Evolutionary conservation across 2,329 filamentous ascomycete species (phyloP), one percentile per base, ranked within the genome.

Genomic region (Trichoderma guizhouense): DNA sequence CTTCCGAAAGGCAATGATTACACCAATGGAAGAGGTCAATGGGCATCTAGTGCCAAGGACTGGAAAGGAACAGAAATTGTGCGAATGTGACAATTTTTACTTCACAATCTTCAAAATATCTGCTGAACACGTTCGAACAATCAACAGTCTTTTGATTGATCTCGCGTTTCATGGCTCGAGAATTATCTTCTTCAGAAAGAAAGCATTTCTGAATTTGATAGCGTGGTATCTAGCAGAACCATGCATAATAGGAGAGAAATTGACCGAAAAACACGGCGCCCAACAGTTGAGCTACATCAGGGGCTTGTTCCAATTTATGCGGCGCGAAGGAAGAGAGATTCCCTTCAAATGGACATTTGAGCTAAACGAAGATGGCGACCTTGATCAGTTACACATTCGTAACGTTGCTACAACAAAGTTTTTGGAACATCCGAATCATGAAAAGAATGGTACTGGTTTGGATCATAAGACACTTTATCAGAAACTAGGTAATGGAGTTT

Each of bases 81-180:
- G 15, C 32, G 24, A 34, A 21, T 36, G 34, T 21, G 63, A 55
- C 43, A 34, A 24, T 5, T 66, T 55, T 14, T 24, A 21, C 21
- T 66, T 66, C 47, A 36, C 26, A 21, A 32, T 55, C n/a, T 55
- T 53, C 7, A 24, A 34, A 26, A 36, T 66, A 36, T 4, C 63
- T 7, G 26, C 43, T 1, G 5, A 30, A 47, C 43, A 66, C 30
- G 30, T 62, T 7, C 66, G 28, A n/a, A 69, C 12, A 5, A 62
- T 69, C 28, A 69, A 62, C 7, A n/a, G 66, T 7, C 66, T 69
- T 12, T 26, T 69, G 18, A 30, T 69, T 24, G 39, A 69, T 34
- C 66, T 62, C 24, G 66, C 66, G 2, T 69, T 69, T 11, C 57
- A 69, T 36, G 66, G 69, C 26, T 67, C 61, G 15, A 67, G 15